Base-by-base conservation (phyloP, 2,329 filamentous ascomycete genomes). In the Fusarium pseudonygamai region DNA sequence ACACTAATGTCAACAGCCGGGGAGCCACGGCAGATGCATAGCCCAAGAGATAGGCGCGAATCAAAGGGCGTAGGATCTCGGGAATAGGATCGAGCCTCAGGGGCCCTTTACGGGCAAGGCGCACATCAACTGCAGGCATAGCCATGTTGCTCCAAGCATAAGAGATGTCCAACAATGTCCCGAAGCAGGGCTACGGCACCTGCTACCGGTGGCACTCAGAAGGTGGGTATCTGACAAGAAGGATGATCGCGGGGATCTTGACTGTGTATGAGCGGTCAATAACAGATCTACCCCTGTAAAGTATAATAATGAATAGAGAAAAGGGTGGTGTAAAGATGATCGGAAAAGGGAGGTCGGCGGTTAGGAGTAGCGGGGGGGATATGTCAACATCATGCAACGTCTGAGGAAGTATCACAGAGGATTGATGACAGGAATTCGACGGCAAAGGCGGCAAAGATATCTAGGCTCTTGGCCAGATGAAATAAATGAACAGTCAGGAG, bases 21-120 rank as follows among this genome's bases (percentile, higher is more conserved):
- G 90, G 90, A 34, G 83, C 85, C 13, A 91, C 88, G 39, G 86
- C 84, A 58, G 89, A 91, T 24, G 86, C 86, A 82, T 91, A 92
- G 36, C 89, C 90, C 39, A 91, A 76, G 20, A 89, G 77, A 79
- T 90, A 92, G 52, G 90, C 90, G 66, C 89, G 86, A 60, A 90
- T 76, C 30, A 90, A 79, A 22, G 90, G 90, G 59, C 87, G 85
- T 37, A 91, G 80, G 45, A 85, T 69, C 18, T 86, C 83, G 36
- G 89, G 88, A 49, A 91, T 66, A 49, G 77, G 71, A 36, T 77
- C 71, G 55, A 83, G 78, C 56, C 57, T 72, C 61, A 78, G 59
- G 36, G 69, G 68, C 57, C 73, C 69, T 64, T 60, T 75, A 60
- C 71, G 76, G 30, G 42, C 60, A 63, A 59, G 56, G 57, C 63